Percentiles rank a stretch among this genome's conserved stretches.
phyloP scores from a whole-genome alignment of 2,329 filamentous ascomycete genomes.

The Fusarium sp. region DNA sequence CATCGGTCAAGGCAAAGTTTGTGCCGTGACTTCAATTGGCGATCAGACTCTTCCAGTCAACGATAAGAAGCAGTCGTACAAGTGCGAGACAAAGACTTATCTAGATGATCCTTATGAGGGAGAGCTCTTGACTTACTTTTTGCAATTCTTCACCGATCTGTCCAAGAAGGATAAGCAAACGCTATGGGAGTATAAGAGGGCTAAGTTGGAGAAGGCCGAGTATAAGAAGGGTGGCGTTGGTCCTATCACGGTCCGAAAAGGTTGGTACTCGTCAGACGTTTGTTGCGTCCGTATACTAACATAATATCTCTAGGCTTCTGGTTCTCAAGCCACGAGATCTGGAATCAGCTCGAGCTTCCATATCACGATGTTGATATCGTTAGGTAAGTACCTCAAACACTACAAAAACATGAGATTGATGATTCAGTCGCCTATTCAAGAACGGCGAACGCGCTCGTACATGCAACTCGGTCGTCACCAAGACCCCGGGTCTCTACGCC shows the following conservation, averaged over 20 bases:
- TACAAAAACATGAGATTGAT: not conserved
- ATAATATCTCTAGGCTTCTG: conserved; percentile 47
- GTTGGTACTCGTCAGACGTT: too few species aligned
- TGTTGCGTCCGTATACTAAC: not conserved
- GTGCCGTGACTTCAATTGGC: conserved; percentile 51
- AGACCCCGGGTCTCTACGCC: conserved; percentile 54
- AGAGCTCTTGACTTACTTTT: conserved; percentile 55
- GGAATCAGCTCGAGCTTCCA: conserved; percentile 56
- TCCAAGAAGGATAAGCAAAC: conserved; percentile 48
- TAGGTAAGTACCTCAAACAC: conserved; percentile 28
- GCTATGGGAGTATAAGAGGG: conserved; percentile 53
- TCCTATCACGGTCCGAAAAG: conserved; percentile 55
- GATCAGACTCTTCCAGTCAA: conserved; percentile 49
- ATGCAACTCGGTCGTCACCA: conserved; percentile 54
- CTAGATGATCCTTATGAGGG: conserved; percentile 58
- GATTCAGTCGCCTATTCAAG: conserved; percentile 48
- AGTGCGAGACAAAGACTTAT: conserved; percentile 49
- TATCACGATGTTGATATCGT: conserved; percentile 56
- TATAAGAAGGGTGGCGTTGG: conserved; percentile 52
- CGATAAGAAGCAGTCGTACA: conserved; percentile 46
- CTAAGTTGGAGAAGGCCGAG: conserved; percentile 51
- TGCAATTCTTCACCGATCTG: conserved; percentile 53
- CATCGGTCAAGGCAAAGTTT: conserved; percentile 51
- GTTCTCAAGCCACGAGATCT: conserved; percentile 56
- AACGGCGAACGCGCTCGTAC: conserved; percentile 56